Conservation (phyloP, 73 alveolate species). For the Stentor roeselii region DNA sequence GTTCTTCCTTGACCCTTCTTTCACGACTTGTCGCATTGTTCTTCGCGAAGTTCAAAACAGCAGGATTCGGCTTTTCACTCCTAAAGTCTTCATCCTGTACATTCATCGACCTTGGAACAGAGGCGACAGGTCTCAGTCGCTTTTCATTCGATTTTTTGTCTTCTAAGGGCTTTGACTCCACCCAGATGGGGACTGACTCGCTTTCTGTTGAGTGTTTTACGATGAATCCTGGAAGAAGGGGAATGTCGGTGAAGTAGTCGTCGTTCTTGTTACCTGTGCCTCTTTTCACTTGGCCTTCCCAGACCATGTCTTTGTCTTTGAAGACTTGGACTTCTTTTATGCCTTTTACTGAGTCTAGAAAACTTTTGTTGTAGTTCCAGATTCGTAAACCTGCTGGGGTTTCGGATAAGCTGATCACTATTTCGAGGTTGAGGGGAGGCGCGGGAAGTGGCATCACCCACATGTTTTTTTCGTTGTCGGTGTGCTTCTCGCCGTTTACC, state of each 20-base stretch:
- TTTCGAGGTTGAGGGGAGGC: conserved; percentile 66
- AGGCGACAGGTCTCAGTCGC: conserved; percentile 9
- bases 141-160: conserved; percentile 13
- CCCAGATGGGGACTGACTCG: neutral
- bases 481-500: conserved; percentile 52
- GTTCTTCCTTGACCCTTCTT: conserved; percentile 7
- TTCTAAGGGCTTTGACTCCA: neutral
- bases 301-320: conserved; percentile 33
- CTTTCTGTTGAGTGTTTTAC: conserved; percentile 27
- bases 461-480: conserved; percentile 73
- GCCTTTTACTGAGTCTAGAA: conserved; percentile 71
- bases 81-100: conserved; percentile 5
- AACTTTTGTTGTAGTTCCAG: conserved; percentile 75
- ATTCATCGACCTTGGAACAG: neutral
- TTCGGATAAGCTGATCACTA: conserved; percentile 41
- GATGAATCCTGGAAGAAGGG: conserved; percentile 29
- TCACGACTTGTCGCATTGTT: neutral
- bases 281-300: conserved; percentile 53
- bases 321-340: conserved; percentile 63
- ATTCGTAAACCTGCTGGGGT: conserved; percentile 58
- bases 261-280: conserved; percentile 63
- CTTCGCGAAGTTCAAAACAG: neutral
- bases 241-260: conserved; percentile 59
- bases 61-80: neutral
- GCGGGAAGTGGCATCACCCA: conserved; percentile 78